These are phyloP conservation scores for Musa balbisiana DNA, from an alignment of 202 grass and related monocot species.

Conservation along the genomic window DNA sequence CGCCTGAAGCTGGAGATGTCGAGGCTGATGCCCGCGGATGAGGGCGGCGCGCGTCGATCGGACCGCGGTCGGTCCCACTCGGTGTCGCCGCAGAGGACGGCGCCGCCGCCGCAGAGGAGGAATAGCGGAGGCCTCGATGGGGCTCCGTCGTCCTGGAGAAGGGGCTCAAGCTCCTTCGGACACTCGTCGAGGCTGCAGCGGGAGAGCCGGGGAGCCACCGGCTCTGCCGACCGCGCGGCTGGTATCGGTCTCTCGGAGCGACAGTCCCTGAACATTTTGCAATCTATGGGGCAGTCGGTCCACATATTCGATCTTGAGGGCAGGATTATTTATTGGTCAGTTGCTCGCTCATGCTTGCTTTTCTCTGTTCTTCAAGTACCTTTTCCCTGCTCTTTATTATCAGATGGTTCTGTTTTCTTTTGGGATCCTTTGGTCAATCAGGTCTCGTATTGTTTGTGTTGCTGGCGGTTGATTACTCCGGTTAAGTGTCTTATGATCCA, in stretches of 20 bases:
- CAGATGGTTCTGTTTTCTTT: not conserved
- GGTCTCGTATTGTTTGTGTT: too few relatives aligned
- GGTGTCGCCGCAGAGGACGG: slow-evolving; percentile 49
- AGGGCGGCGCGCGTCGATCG: not conserved
- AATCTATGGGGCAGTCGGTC: slow-evolving; percentile 83
- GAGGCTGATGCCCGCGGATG: slow-evolving; percentile 33
- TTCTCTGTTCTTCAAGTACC: not conserved
- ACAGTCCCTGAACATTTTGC: slow-evolving; percentile 62
- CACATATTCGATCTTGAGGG: slow-evolving; percentile 83
- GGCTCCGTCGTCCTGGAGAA: slow-evolving; percentile 10
- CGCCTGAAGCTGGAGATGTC: slow-evolving; percentile 78
- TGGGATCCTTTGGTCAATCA: not conserved
- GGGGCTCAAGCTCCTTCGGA: slow-evolving; percentile 39
- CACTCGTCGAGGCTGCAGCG: slow-evolving; percentile 57
- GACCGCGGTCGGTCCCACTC: slow-evolving; percentile 60
- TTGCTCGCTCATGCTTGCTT: not conserved
- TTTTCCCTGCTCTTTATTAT: slow-evolving; percentile 7
- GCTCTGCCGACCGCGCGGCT: not conserved
- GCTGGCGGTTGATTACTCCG: not conserved
- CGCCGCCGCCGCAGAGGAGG: slow-evolving; percentile 9
- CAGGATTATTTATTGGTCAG: slow-evolving; percentile 87
- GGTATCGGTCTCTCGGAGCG: slow-evolving; percentile 47
- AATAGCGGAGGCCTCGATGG: slow-evolving; percentile 11
- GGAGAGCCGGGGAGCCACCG: slow-evolving; percentile 33
- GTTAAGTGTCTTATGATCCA: not conserved